These are phyloP conservation scores for Beauveria caledonica DNA, from an alignment of 2,329 filamentous ascomycete genomes.

Conservation along the genomic window DNA sequence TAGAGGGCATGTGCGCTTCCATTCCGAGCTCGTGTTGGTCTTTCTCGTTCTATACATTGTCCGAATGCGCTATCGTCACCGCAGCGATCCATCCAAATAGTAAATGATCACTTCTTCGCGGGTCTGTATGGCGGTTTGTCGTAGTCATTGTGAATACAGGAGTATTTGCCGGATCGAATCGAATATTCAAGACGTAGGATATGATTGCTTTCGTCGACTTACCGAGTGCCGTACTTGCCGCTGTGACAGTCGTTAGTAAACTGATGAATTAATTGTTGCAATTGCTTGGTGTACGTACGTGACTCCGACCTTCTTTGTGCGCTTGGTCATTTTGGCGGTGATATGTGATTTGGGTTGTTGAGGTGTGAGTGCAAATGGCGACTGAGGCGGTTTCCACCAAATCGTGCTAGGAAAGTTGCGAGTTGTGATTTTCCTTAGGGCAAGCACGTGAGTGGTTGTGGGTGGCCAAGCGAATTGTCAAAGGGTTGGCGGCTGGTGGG, in stretches of 20 bases:
- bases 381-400: constrained; percentile 22
- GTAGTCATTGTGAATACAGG: not conserved
- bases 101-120: not conserved
- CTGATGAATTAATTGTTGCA: not conserved
- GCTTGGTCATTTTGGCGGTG: constrained; percentile 78
- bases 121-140: not conserved
- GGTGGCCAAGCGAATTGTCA: constrained; percentile 7
- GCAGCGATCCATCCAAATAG: not conserved
- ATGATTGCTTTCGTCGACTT: constrained; percentile 32
- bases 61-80: not conserved
- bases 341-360: constrained; percentile 28
- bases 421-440: constrained; percentile 36
- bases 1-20: not conserved
- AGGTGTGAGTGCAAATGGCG: constrained; percentile 23
- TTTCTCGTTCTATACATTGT: not conserved
- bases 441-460: constrained; percentile 30
- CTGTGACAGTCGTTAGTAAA: constrained; percentile 26
- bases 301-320: constrained; percentile 96
- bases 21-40: not conserved
- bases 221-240: constrained; percentile 95
- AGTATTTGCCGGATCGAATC: constrained; percentile 5
- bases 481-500: not conserved
- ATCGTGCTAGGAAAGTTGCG: constrained; percentile 20
- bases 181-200: constrained; percentile 1
- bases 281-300: constrained; percentile 41